Conservation (phyloP, 768 basidiomycete genomes). For the Tremella fuciformis region DNA sequence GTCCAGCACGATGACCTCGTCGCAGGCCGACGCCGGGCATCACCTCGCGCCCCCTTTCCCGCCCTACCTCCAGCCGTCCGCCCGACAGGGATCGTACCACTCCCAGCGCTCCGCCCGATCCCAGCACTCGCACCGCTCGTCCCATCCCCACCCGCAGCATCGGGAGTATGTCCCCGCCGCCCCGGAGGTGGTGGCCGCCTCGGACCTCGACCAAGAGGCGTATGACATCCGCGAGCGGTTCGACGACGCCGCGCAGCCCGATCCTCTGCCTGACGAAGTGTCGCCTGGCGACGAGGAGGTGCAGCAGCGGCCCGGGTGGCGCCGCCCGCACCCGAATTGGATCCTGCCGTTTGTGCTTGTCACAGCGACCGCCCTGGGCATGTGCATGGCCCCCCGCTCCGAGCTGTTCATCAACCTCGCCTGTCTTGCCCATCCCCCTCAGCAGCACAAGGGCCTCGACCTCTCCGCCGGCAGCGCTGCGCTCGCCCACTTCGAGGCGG, state of each 20-base stretch:
- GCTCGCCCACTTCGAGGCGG: not conserved
- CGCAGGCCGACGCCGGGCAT: too few species aligned
- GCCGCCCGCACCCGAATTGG: slow-evolving; percentile 36
- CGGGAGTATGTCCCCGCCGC: not conserved
- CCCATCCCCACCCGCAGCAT: not conserved
- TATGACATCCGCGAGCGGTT: too few species aligned
- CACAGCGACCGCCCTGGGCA: slow-evolving; percentile 40
- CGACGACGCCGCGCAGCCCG: too few species aligned
- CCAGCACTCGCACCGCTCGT: too few species aligned
- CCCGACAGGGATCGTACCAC: too few species aligned
- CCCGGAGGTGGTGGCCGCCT: not conserved
- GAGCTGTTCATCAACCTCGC: slow-evolving; percentile 50
- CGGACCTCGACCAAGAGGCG: too few species aligned
- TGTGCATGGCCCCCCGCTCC: slow-evolving; percentile 43
- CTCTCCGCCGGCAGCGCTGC: not conserved
- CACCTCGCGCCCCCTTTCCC: too few species aligned
- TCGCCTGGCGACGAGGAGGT: slow-evolving; percentile 33
- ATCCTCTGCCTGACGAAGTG: too few species aligned
- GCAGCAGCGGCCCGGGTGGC: slow-evolving; percentile 37
- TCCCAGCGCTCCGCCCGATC: too few species aligned
- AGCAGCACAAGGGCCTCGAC: slow-evolving; percentile 8
- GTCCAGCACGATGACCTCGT: too few species aligned
- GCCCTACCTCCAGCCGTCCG: too few species aligned
- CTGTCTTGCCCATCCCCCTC: slow-evolving; percentile 49
- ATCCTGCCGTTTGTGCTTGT: slow-evolving; percentile 42